Conservation (phyloP, 2,329 filamentous ascomycete genomes). For the Cryphonectria parasitica region DNA sequence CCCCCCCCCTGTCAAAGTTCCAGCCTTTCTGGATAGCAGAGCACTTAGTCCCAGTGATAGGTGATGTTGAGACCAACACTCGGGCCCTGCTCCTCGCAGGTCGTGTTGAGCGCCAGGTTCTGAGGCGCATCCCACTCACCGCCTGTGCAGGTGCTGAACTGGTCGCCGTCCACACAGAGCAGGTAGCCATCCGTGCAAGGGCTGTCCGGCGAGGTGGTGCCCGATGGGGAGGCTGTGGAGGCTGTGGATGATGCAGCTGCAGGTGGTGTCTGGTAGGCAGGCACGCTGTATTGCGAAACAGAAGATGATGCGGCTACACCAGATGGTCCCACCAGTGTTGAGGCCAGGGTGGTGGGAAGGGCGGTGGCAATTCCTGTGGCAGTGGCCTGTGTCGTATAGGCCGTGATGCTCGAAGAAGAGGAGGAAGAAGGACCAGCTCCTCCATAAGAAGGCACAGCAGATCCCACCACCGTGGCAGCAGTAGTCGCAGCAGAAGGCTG, state of each 20-base stretch:
- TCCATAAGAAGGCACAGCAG: background rate
- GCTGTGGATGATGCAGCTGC: background rate
- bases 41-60: conserved; percentile 1
- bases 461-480: background rate
- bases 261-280: background rate
- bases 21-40: background rate
- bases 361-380: too few relatives aligned
- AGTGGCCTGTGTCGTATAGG: background rate
- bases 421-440: background rate
- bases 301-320: background rate
- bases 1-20: too few relatives aligned
- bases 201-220: conserved; percentile 6
- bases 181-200: conserved; percentile 22
- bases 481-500: background rate
- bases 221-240: background rate
- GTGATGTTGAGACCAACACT: conserved; percentile 18
- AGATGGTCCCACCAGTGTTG: background rate
- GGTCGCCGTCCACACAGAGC: conserved; percentile 20
- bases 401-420: background rate
- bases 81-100: conserved; percentile 20
- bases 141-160: conserved; percentile 26
- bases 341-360: background rate
- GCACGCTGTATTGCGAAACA: background rate
- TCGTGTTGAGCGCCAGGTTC: conserved; percentile 13
- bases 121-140: conserved; percentile 23